Evolutionary conservation across 208 protist genomes (phyloP).

Genomic region (Leishmania major): DNA sequence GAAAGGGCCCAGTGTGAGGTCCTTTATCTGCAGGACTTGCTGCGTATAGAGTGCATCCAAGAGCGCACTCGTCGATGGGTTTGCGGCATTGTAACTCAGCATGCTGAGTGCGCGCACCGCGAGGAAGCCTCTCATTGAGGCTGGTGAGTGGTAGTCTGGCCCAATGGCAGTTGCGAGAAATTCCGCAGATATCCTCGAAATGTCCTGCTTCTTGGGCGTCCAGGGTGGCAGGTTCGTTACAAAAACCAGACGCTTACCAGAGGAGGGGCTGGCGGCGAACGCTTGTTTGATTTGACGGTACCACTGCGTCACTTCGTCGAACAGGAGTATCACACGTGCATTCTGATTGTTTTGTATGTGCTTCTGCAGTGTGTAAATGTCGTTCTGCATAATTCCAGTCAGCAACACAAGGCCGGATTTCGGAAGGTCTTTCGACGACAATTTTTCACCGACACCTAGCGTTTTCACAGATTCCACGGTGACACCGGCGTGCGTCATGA

Average conservation of each 20-base stretch:
- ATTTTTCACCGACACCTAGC: background rate
- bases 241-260: constrained; percentile 6
- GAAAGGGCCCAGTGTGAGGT: constrained; percentile 18
- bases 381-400: background rate
- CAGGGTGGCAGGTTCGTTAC: constrained; percentile 26
- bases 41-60: constrained; percentile 3
- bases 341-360: background rate
- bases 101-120: constrained; percentile 21
- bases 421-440: background rate
- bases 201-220: background rate
- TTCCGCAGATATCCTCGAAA: background rate
- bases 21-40: constrained; percentile 11
- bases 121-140: constrained; percentile 19
- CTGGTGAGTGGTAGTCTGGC: constrained; percentile 2
- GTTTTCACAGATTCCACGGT: background rate
- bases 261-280: background rate
- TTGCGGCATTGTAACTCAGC: constrained; percentile 4
- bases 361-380: background rate
- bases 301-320: constrained; percentile 20
- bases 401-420: background rate
- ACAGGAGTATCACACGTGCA: background rate
- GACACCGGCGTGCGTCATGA: background rate
- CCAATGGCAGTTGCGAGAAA: constrained; percentile 1
- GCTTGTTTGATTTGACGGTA: background rate
- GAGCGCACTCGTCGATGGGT: background rate